Base-by-base conservation (phyloP, 768 basidiomycete species). In the Leccinum arenicola region DNA sequence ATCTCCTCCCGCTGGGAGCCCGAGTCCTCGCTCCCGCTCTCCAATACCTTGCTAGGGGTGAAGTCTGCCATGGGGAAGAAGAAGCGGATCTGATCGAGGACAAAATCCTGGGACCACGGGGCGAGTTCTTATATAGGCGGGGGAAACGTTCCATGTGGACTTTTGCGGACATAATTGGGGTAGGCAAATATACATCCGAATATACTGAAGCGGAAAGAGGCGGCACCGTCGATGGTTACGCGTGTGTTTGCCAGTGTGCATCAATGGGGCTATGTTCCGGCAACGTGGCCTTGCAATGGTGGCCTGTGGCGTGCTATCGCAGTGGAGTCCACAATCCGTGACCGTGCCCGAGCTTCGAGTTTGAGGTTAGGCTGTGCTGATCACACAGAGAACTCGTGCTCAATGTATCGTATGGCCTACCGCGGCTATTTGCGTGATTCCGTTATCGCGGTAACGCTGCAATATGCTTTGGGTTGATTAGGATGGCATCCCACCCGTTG, bases 21-120 rank as follows among this genome's bases (percentile, higher is more conserved):
- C 51, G 64, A 73, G 50, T 72, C 71, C 14, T 71, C 67, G 68
- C 68, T 73, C 48, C 63, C 63, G 43, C 57, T 66, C 51, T 67
- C 71, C 40, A 64, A 57, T 54, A 59, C 50, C 38, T 74, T 68
- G 50, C 67, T 68, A 31, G 52, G 4, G 48, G 23, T 15, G 43
- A 56, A 14, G 56, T 69, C 59, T 43, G 68, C 61, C 62, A 65
- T 60, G 59, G 56, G 50, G 29, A 55, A 43, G 29, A 55, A 43
- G 40, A 27, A 53, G 25, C 57, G 27, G 36, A 12, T 19, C 45
- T 54, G 4, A 25, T 21, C 17, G 47, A 38, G 3, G 4, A 4
- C 14, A 54, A n/a, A 14, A 31, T 12, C 3, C 50, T 11, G 40
- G 43, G 40, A 23, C 12, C 12, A 35, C 52, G 31, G 27, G 4